phyloP scores from a whole-genome alignment of 176 grass and related monocot species.

The Ensete ventricosum region DNA sequence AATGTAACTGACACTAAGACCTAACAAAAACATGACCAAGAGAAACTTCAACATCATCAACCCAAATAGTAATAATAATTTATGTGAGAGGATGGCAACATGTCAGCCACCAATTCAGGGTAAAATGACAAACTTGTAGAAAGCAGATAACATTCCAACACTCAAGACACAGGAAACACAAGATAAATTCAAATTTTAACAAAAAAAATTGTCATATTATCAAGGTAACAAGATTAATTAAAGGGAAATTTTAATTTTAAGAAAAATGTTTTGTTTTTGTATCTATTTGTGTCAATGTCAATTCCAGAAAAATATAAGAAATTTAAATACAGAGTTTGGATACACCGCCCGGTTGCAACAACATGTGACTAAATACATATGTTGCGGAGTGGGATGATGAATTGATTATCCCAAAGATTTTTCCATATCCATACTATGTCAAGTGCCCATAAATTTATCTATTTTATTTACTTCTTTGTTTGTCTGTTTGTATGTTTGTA shows the following conservation, averaged over 20 bases:
- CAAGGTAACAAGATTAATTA: too few species aligned
- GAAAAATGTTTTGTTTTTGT: too few species aligned
- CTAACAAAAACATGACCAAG: neutral
- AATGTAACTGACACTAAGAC: neutral
- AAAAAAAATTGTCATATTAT: too few species aligned
- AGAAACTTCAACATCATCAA: neutral
- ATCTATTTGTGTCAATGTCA: neutral
- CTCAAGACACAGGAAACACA: too few species aligned
- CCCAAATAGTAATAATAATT: too few species aligned
- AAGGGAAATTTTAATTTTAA: too few species aligned
- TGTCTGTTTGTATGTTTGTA: too few species aligned
- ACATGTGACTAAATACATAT: neutral
- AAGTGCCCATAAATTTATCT: neutral
- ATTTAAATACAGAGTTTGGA: neutral
- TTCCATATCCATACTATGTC: neutral
- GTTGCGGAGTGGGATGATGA: neutral
- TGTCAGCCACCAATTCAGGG: neutral
- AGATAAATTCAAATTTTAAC: too few species aligned
- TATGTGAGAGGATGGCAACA: neutral
- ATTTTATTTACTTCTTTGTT: too few species aligned
- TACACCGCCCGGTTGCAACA: neutral
- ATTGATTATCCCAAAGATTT: neutral
- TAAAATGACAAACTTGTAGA: neutral
- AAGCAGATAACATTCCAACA: too few species aligned
- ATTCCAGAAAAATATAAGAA: neutral